Evolutionary conservation across 371 early-diverging fungal genomes (phyloP), one percentile per base, ranked within the genome.

Genomic region (Haplosporangium sp.): DNA sequence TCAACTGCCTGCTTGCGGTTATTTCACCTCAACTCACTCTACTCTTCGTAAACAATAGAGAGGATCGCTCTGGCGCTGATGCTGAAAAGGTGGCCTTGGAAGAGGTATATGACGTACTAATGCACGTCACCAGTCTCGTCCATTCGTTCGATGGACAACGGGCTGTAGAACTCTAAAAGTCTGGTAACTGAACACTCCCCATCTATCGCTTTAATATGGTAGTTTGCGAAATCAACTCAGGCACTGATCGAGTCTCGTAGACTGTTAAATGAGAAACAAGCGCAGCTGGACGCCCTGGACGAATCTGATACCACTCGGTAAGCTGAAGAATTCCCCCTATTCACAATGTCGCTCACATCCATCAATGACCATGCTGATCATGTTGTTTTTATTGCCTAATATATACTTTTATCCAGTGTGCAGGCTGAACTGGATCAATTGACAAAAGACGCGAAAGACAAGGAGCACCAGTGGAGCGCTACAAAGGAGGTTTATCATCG

Each of bases 401-500:
- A 29, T 29, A 29, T 29, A 29, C 29, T 29, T 29, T 2, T 1
- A 29, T 29, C 29, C 29, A 52, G 47, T 2, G 50, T 75, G 5
- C 59, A 65, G 36, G 10, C 59, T 18, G 71, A 70, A 23, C 43
- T 76, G 38, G 67, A 62, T 36, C 56, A 48, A 12, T 36, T 76
- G 64, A 51, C 41, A 41, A 37, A 63, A 38, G 60, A 66, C 18
- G 45, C 45, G 20, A 47, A 21, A 7, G 60, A 43, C 16, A 67
- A 59, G 54, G 71, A 76, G 40, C 77, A 67, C 42, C 71, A 71
- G 42, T 71, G 77, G 77, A 67, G 60, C 37, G 77, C 77, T 0
- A 76, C 77, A 37, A 76, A 76, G 42, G 71, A 76, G 12, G 77
- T 76, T 43, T 76, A 67, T 46, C 59, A 64, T 38, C 77, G 77